Percentiles rank a stretch among this genome's conserved stretches.
Evolutionary conservation across 495 filamentous ascomycete genomes (phyloP).

Genomic region (Tuber magnatum): DNA sequence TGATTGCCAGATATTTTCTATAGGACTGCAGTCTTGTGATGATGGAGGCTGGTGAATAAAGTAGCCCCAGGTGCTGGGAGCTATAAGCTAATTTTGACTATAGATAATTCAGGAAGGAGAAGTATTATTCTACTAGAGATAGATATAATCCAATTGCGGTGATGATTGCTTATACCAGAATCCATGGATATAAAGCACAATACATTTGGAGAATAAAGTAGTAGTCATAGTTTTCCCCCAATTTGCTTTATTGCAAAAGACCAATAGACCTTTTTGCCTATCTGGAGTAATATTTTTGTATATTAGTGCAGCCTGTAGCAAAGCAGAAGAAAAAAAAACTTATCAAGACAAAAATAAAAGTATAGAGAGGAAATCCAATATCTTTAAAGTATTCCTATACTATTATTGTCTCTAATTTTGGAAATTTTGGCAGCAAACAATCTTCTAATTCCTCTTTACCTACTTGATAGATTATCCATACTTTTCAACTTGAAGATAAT

Average conservation of each 20-base stretch:
- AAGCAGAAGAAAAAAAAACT: too few relatives aligned
- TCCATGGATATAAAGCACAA: not conserved
- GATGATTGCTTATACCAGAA: constrained; percentile 9
- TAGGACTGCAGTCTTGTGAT: constrained; percentile 6
- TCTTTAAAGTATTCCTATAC: not conserved
- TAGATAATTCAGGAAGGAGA: not conserved
- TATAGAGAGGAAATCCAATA: too few relatives aligned
- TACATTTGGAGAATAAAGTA: constrained; percentile 1
- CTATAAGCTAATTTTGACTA: not conserved
- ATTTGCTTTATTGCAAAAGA: constrained; percentile 12
- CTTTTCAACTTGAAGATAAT: not conserved
- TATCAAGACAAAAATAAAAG: too few relatives aligned
- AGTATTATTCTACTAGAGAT: not conserved
- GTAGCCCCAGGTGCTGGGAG: not conserved
- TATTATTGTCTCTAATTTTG: not conserved
- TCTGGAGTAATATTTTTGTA: not conserved
- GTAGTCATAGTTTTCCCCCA: constrained; percentile 7
- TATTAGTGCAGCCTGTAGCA: too few relatives aligned
- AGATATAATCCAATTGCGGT: constrained; percentile 2
- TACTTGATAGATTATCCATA: not conserved
- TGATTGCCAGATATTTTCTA: constrained; percentile 8
- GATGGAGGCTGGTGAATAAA: not conserved
- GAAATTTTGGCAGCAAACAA: not conserved
- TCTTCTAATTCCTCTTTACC: not conserved
- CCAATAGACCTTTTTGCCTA: not conserved